Evolutionary conservation across 2,329 filamentous ascomycete genomes (phyloP), one percentile per base, ranked within the genome.

Genomic region (Polychaeton citri): DNA sequence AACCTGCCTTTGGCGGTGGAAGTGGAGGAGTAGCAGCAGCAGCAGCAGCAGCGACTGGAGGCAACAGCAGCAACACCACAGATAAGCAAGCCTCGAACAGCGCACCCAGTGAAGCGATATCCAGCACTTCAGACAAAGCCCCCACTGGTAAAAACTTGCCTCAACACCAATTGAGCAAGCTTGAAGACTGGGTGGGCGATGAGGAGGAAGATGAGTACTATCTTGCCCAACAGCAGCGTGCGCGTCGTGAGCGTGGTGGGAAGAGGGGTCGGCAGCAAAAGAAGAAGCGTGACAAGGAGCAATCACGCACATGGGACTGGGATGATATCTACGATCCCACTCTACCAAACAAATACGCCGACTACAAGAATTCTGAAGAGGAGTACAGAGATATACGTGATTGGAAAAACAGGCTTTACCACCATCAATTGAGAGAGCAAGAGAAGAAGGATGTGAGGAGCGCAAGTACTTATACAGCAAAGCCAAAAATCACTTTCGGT

Each of bases 271-370:
- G 81, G 59, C 82, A 82, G 67, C 79, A 78, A 57, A 72, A 74
- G 49, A 71, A 75, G 41, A 69, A 72, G 44, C 65, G 74, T 5
- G 65, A 67, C 32, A 58, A 69, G 19, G 59, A 61, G 4, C 62
- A 69, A n/a, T 32, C 41, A n/a, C 40, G 42, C 32, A 20, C 36
- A 21, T 40, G 45, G 41, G 79, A 93, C 53, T 95, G 86, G 86
- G 81, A 93, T 55, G 85, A 92, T 54, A 73, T 90, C 17, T 95
- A 94, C 55, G 87, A 94, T 51, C 83, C 85, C 1, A 68, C 79
- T 8, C 67, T 81, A 26, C 86, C 87, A 6, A 92, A 83, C 28
- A 86, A 78, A 46, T 81, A 88, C 34, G 81, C 87, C 37, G 81
- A 88, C 51, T 95, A 90, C 54, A 72, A 82, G 40, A 69, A 77